These are phyloP conservation scores for Penicillium brevicompactum DNA, from an alignment of 2,329 filamentous ascomycete species.

Conservation along the genomic window DNA sequence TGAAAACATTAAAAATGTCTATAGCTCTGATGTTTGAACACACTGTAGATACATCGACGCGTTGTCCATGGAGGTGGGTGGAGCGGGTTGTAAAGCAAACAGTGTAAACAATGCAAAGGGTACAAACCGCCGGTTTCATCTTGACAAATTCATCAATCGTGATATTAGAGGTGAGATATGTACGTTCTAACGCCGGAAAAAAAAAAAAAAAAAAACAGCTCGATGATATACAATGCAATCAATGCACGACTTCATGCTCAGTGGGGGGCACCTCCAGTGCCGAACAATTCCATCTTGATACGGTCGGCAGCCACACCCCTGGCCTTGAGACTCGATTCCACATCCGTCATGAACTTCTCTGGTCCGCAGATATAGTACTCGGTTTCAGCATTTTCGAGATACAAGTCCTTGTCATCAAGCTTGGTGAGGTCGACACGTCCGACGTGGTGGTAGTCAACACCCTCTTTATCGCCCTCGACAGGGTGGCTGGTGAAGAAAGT, in stretches of 20 bases:
- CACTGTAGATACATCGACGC: too few species aligned
- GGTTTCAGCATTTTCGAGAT: slow-evolving; percentile 55
- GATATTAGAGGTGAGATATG: slow-evolving; percentile 8
- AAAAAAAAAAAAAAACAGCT: too few species aligned
- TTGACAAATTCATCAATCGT: slow-evolving; percentile 2
- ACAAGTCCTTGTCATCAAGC: slow-evolving; percentile 59
- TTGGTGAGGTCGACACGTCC: slow-evolving; percentile 62
- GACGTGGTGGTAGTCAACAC: slow-evolving; percentile 61
- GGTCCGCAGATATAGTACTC: slow-evolving; percentile 76
- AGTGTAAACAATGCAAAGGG: too few species aligned
- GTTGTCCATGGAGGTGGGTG: too few species aligned
- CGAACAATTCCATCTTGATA: slow-evolving; percentile 69
- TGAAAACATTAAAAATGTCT: too few species aligned
- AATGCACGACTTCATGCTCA: neutral
- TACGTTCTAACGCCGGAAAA: neutral
- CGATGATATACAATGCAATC: neutral
- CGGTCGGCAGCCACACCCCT: slow-evolving; percentile 61
- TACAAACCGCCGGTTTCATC: neutral
- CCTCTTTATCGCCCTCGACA: slow-evolving; percentile 49
- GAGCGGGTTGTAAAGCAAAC: too few species aligned
- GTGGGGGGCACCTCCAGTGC: slow-evolving; percentile 52
- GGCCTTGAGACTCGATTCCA: slow-evolving; percentile 54
- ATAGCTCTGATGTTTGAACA: too few species aligned
- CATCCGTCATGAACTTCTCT: slow-evolving; percentile 67
- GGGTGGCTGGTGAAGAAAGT: slow-evolving; percentile 63